phyloP scores from a whole-genome alignment of 805 yeast genomes.

The Metschnikowia anglica region DNA sequence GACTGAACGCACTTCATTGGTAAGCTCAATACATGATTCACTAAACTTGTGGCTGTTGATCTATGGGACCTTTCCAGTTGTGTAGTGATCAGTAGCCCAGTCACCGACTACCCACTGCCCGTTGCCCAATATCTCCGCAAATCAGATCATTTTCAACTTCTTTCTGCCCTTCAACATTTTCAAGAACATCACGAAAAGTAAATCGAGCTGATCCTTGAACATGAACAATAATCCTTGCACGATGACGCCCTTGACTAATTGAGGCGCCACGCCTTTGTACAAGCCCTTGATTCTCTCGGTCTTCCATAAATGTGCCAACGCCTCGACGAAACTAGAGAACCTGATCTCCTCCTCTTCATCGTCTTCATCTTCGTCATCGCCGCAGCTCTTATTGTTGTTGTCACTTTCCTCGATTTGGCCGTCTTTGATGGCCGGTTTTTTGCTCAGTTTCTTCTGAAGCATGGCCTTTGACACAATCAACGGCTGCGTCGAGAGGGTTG shows the following conservation, averaged over 20 bases:
- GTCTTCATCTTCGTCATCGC: conserved; percentile 29
- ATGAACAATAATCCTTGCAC: conserved; percentile 83
- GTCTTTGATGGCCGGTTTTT: conserved; percentile 29
- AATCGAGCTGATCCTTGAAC: conserved; percentile 69
- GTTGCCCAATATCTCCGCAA: too few relatives aligned
- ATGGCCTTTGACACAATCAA: conserved; percentile 80
- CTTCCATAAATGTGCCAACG: conserved; percentile 56
- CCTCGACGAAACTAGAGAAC: conserved; percentile 61
- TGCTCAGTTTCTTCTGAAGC: conserved; percentile 53
- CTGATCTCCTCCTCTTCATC: conserved; percentile 40
- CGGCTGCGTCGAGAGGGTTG: conserved; percentile 81
- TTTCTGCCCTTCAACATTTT: conserved; percentile 24
- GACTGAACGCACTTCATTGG: too few relatives aligned
- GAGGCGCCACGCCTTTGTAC: conserved; percentile 82
- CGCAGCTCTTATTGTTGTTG: conserved; percentile 18
- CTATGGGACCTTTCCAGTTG: too few relatives aligned
- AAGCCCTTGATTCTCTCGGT: conserved; percentile 65
- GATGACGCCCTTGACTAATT: conserved; percentile 73
- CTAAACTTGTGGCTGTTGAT: too few relatives aligned
- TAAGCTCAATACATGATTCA: too few relatives aligned
- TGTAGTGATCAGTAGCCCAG: too few relatives aligned
- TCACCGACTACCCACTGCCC: too few relatives aligned
- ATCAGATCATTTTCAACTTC: conserved; percentile 1
- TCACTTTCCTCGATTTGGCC: conserved; percentile 7
- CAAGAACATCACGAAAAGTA: conserved; percentile 37